Evolutionary conservation across 1,284 basidiomycete species (phyloP), one percentile per base, ranked within the genome.

Genomic region (Ustilago xerochloae): DNA sequence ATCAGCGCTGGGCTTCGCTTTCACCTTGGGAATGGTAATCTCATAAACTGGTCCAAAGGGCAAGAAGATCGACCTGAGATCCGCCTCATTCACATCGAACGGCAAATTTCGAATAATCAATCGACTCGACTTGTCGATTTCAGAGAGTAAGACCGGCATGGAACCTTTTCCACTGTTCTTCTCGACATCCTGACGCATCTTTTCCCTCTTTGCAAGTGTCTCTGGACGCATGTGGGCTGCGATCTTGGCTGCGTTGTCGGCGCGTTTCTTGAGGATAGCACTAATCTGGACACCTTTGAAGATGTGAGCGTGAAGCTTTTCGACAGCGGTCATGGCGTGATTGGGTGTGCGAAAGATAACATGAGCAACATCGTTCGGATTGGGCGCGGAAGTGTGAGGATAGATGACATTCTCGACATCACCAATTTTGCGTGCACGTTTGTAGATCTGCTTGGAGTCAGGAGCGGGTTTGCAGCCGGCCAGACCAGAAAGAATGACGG

Each of bases 61-160:
- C 8, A 96, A 88, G 87, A 98, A 98, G 1, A 93, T 86, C 0
- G 92, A 90, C 47, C 93, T 90, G 2, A 99, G 87, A 82, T 98
- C 95, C 75, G 93, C 90, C 78, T 93, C 91, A 0, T 63, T 72
- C 64, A 77, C 87, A 49, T 86, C 85, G 52, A 85, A 97, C 0
- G 93, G 92, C 39, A 98, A 86, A 85, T 98, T 99, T 68, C 96
- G 90, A 28, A 99, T 89, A 79, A 99, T 97, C 51, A 98, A 88
- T 33, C 95, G 89, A 73, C 90, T 93, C 30, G 64, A 72, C 60
- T 73, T 66, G 63, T 78, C 69, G 30, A 72, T 52, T 36, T 71
- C 61, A 30, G 60, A 56, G 1, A 62, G 63, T 41, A 75, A n/a
- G 26, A 70, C 70, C 36, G 68, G 67, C 65, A 69, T 68, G 48